A percentile compares a stretch with the other conserved stretches of the same genome.
These are phyloP conservation scores for Fusarium heterosporum DNA, from an alignment of 2,329 filamentous ascomycete species.

Conservation along the genomic window DNA sequence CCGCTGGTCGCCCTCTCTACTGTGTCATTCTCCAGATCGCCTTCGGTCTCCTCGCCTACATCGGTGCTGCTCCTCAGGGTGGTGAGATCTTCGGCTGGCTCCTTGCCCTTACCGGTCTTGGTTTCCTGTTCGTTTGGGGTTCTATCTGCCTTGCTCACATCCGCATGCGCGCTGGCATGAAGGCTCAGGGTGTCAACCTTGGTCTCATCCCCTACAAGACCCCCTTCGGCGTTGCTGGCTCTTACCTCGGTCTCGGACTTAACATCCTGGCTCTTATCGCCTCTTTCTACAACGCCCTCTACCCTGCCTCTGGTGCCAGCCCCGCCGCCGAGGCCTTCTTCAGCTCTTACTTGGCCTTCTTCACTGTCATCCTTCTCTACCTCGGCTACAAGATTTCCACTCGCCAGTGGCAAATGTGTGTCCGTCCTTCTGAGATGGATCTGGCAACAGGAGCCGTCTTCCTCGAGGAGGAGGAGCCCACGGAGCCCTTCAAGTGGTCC, in stretches of 20 bases:
- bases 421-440: slow-evolving; percentile 82
- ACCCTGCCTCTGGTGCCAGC: slow-evolving; percentile 66
- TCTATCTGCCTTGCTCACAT: slow-evolving; percentile 91
- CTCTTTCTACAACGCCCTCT: slow-evolving; percentile 79
- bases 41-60: slow-evolving; percentile 81
- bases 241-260: slow-evolving; percentile 81
- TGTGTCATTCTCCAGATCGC: slow-evolving; percentile 75
- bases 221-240: slow-evolving; percentile 83
- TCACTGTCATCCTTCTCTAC: slow-evolving; percentile 76
- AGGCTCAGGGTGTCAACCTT: slow-evolving; percentile 72
- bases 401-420: slow-evolving; percentile 67
- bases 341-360: slow-evolving; percentile 74
- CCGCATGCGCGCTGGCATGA: slow-evolving; percentile 86
- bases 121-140: slow-evolving; percentile 82
- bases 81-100: slow-evolving; percentile 83
- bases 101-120: slow-evolving; percentile 78
- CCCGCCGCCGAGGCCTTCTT: slow-evolving; percentile 80
- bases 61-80: slow-evolving; percentile 73
- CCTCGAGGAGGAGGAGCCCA: slow-evolving; percentile 81
- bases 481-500: slow-evolving; percentile 78
- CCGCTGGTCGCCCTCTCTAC: slow-evolving; percentile 80
- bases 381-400: slow-evolving; percentile 80
- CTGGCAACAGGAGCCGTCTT: slow-evolving; percentile 82
- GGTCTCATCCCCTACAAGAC: slow-evolving; percentile 84
- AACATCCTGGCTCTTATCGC: slow-evolving; percentile 83